phyloP scores from a whole-genome alignment of 352 stramenopile genomes.

The Pythium sukuiense region DNA sequence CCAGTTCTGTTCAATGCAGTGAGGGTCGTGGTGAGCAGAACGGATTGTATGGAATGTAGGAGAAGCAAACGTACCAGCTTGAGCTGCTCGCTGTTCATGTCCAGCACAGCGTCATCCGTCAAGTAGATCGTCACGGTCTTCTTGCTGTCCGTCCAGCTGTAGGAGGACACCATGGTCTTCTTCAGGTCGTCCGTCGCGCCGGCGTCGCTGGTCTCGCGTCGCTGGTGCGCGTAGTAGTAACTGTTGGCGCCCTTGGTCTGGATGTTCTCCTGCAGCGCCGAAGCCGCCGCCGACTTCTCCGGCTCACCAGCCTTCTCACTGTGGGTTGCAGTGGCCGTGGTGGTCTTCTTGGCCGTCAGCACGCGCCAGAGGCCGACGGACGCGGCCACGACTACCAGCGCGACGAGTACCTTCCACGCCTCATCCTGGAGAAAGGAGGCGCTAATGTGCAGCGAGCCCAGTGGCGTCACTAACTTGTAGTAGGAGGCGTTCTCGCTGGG shows the following conservation, averaged over 20 bases:
- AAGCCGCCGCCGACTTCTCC: conserved; percentile 22
- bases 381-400: conserved; percentile 26
- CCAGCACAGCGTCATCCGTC: conserved; percentile 51
- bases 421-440: conserved; percentile 32
- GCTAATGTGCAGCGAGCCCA: conserved; percentile 52
- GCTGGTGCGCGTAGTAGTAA: conserved; percentile 84
- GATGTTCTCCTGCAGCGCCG: conserved; percentile 61
- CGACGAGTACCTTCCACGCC: conserved; percentile 41
- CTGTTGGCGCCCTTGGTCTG: conserved; percentile 73
- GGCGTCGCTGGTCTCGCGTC: conserved; percentile 30
- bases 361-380: conserved; percentile 17
- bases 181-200: conserved; percentile 24
- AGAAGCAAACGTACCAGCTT: conserved; percentile 43
- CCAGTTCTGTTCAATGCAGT: conserved; percentile 53
- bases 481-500: conserved; percentile 54
- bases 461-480: conserved; percentile 72
- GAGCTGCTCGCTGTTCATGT: conserved; percentile 61
- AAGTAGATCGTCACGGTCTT: conserved; percentile 79
- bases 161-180: conserved; percentile 70
- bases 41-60: background rate
- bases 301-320: conserved; percentile 7
- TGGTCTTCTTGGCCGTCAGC: conserved; percentile 4
- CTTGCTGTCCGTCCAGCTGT: conserved; percentile 79
- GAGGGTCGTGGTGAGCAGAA: too few species aligned
- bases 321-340: background rate